These are phyloP conservation scores for Biancaea sappan DNA, from an alignment of 306 rosid species.

Conservation along the genomic window DNA sequence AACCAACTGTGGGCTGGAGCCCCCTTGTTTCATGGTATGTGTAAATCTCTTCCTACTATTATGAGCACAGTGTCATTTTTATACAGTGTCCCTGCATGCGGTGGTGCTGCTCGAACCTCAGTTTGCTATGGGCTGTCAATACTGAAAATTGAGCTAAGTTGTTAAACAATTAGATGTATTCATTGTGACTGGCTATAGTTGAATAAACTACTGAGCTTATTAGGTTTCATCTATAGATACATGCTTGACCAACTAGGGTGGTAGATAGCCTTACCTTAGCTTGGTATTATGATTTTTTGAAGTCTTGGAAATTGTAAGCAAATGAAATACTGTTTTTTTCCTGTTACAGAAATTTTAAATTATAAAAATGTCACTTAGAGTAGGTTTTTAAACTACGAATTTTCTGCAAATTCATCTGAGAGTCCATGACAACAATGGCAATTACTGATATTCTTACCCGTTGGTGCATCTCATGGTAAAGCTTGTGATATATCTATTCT, in stretches of 20 bases:
- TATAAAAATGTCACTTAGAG: not conserved
- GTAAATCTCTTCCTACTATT: conserved; percentile 15
- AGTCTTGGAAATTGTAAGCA: not conserved
- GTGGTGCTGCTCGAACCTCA: not conserved
- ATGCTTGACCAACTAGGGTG: conserved; percentile 16
- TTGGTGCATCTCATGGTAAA: not conserved
- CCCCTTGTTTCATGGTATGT: not conserved
- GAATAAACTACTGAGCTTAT: conserved; percentile 1
- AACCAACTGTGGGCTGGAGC: not conserved
- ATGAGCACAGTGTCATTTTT: not conserved
- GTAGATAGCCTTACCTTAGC: not conserved
- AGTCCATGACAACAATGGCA: conserved; percentile 3
- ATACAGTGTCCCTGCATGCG: not conserved
- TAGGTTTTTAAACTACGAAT: not conserved
- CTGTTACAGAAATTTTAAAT: not conserved
- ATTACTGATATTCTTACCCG: not conserved
- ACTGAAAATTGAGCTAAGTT: not conserved
- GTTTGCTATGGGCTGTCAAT: not conserved
- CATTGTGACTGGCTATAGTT: not conserved
- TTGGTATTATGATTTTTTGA: not conserved
- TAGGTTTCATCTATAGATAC: not conserved
- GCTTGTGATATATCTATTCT: not conserved
- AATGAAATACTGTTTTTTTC: not conserved
- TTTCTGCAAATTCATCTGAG: not conserved
- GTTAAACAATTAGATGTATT: not conserved